Base-by-base conservation (phyloP, 2,329 filamentous ascomycete species). In the Meredithiella fracta region DNA sequence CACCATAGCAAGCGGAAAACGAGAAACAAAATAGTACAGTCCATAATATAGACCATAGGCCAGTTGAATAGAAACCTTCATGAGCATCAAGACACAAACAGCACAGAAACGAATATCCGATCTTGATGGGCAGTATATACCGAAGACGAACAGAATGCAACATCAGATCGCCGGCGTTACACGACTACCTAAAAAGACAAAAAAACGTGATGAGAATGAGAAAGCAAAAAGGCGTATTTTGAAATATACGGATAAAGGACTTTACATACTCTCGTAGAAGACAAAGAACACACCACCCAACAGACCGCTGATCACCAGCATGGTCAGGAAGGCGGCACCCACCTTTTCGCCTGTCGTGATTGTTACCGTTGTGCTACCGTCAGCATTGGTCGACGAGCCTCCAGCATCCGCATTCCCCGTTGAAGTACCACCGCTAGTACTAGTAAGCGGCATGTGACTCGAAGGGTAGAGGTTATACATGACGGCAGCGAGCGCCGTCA, bases 401-500 rank as follows among this genome's bases (percentile, higher is more conserved):
- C 67, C 67, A 3, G 70, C 66, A 57, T 81, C 61, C 6, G 22
- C 57, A 37, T 59, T 56, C 8, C 77, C 77, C 54, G 68, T 64
- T 1, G 75, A 79, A 1, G 76, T 83, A 53, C 82, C 83, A 34
- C 82, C 82, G 1, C 73, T 76, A 2, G 68, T 64, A 0, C 70
- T 69, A 0, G 79, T 81, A 14, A 75, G 69, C 0, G 79, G 75
- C 1, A 66, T 66, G 14, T 66, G 63, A 1, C 62, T 62, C n/a
- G 66, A 64, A 44, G 69, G 65, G 42, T 79, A 67, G 9, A 85
- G 69, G 47, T 74, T 77, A 57, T 80, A 80, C 66, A 79, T 79
- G 60, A 86, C 69, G 11, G 82, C 75, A 25, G 77, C 74, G 25
- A 85, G 69, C 0, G 79, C 81, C 61, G 77, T 81, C 75, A 86